Base-by-base conservation (phyloP, 352 stramenopile genomes). In the Lagenidium giganteum region DNA sequence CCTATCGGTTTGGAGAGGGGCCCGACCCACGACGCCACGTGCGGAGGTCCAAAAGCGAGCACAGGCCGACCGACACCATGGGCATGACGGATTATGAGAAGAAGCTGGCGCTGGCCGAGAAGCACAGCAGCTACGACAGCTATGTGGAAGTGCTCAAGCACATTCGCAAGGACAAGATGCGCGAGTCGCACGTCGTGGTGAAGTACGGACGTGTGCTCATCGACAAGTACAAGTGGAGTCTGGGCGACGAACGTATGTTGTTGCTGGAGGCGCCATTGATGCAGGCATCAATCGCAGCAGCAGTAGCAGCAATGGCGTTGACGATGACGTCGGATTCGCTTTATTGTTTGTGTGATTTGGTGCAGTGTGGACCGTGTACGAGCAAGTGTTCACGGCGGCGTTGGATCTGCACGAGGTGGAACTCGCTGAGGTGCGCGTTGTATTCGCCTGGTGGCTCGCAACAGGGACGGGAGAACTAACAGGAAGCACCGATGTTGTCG, bases 321-420 rank as follows among this genome's bases (percentile, higher is more conserved):
- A n/a, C n/a, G n/a, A n/a, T n/a, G n/a, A n/a, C n/a, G n/a, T n/a
- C n/a, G n/a, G n/a, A n/a, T n/a, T n/a, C n/a, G n/a, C n/a, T n/a
- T n/a, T n/a, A n/a, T n/a, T 16, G 33, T 47, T 34, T 54, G 21
- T 39, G 37, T 20, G 12, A 20, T 6, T 1, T 42, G 28, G n/a
- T 40, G 34, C 37, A 78, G 70, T 79, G 14, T 88, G 74, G 70
- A 61, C 48, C n/a, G 43, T 86, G 30, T 76, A 83, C 42, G 76
- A 88, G 48, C 76, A 86, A 24, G 71, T 72, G 24, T 71, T 86
- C 12, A 22, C 86, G 16, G 76, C 76, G 13, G 70, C 76, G 23
- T 41, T 88, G 35, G 76, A 88, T 47, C 30, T 82, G 27, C 57
- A 83, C 52, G 72, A 86, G 33, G 54, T 74, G 38, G 56, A 78